These are phyloP conservation scores for Mimosa pudica DNA, from an alignment of 306 rosid genomes.

Conservation along the genomic window DNA sequence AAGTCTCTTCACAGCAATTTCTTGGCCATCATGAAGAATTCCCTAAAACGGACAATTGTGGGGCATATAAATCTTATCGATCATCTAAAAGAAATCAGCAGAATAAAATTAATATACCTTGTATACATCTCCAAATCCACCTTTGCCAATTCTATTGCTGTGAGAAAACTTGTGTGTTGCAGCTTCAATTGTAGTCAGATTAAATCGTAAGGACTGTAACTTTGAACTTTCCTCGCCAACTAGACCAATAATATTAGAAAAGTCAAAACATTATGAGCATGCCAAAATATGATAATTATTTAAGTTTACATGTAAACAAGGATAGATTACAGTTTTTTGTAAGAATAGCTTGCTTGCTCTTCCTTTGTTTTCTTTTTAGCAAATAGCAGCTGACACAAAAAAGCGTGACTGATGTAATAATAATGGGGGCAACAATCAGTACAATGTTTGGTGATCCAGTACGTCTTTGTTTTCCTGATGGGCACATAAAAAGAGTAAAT, in stretches of 20 bases:
- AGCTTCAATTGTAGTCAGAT: background rate
- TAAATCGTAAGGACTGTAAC: background rate
- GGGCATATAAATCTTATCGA: background rate
- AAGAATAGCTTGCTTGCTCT: background rate
- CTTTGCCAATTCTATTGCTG: background rate
- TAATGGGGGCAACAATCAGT: background rate
- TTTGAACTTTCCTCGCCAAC: background rate
- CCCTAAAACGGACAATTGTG: constrained; percentile 11
- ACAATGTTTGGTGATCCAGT: background rate
- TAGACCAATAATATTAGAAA: background rate
- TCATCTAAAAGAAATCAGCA: background rate
- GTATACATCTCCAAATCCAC: constrained; percentile 5
- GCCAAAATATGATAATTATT: background rate
- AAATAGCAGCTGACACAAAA: background rate
- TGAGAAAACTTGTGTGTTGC: background rate
- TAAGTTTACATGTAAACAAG: background rate
- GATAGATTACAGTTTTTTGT: background rate
- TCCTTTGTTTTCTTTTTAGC: background rate
- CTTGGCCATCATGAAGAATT: constrained; percentile 10
- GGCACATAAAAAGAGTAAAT: background rate
- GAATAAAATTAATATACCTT: background rate
- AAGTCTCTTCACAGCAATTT: constrained; percentile 38
- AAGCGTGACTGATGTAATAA: background rate
- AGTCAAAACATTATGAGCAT: background rate
- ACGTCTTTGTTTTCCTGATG: background rate